Evolutionary conservation across 23 red algal species (phyloP).

Genomic region (Gracilaria gracilis): DNA sequence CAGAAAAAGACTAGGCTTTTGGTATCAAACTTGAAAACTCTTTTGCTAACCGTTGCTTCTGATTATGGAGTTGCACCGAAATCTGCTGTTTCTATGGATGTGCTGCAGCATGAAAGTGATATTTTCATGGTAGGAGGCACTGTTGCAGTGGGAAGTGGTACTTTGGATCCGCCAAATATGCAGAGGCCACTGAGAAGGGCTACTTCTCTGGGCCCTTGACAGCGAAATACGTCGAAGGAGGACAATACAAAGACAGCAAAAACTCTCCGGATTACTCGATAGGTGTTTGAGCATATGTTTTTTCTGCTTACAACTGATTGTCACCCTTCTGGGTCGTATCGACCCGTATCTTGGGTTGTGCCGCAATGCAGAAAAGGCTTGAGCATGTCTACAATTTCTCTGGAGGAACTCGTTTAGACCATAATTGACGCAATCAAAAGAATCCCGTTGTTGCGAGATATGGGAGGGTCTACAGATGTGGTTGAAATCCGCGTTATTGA

Average conservation of each 20-base stretch:
- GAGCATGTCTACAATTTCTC: conserved; percentile 16
- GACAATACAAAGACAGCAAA: conserved; percentile 51
- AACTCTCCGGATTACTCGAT: conserved; percentile 44
- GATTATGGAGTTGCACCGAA: conserved; percentile 38
- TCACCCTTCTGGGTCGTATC: conserved; percentile 30
- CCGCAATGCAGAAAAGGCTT: conserved; percentile 61
- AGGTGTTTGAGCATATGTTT: conserved; percentile 69
- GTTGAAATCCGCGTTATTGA: conserved; percentile 73
- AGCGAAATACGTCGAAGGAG: not conserved
- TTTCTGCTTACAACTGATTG: conserved; percentile 71
- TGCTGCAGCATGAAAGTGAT: conserved; percentile 18
- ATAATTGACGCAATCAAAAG: conserved; percentile 43
- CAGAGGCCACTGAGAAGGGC: conserved; percentile 8
- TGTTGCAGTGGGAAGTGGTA: conserved; percentile 62
- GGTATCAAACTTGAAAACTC: conserved; percentile 45
- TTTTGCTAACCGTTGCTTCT: conserved; percentile 54
- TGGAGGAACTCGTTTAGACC: conserved; percentile 43
- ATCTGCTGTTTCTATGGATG: not conserved
- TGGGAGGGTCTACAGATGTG: conserved; percentile 43
- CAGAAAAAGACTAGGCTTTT: conserved; percentile 60
- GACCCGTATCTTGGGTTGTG: conserved; percentile 53
- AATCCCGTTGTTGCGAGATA: conserved; percentile 21
- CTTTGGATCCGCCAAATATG: conserved; percentile 37
- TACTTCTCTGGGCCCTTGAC: conserved; percentile 8
- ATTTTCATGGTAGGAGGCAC: conserved; percentile 58